phyloP scores from a whole-genome alignment of 805 yeast species.

The Brettanomyces custersianus region DNA sequence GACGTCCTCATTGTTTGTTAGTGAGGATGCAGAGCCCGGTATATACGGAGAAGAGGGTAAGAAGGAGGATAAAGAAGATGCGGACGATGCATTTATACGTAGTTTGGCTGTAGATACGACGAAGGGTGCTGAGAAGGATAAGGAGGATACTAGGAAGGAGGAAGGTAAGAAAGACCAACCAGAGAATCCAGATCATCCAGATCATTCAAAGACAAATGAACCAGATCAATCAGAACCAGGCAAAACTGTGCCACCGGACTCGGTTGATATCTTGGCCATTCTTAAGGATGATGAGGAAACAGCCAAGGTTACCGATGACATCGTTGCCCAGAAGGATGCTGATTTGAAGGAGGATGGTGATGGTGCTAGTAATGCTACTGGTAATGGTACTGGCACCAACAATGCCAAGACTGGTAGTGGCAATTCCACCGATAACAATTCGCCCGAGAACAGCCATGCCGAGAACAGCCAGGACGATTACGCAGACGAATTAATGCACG shows the following conservation, averaged over 20 bases:
- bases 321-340: not conserved
- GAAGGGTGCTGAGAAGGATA: not conserved
- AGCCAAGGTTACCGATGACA: not conserved
- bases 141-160: not conserved
- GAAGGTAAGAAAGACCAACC: not conserved
- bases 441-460: slow-evolving; percentile 2
- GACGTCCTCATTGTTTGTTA: slow-evolving; percentile 1
- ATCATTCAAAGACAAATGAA: not conserved
- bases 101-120: not conserved
- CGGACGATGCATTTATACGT: not conserved
- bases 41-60: not conserved
- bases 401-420: not conserved
- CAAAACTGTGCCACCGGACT: no score
- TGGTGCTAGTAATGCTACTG: not conserved
- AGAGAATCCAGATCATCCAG: not conserved
- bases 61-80: not conserved
- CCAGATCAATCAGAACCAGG: not conserved
- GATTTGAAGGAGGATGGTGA: not conserved
- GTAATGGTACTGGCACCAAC: not conserved
- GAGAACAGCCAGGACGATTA: slow-evolving; percentile 6
- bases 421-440: not conserved
- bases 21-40: not conserved
- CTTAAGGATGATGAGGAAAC: not conserved
- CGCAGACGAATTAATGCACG: slow-evolving; percentile 10
- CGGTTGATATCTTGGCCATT: no score